Evolutionary conservation across 352 stramenopile genomes (phyloP).

Genomic region (Globisporangium alternatum): DNA sequence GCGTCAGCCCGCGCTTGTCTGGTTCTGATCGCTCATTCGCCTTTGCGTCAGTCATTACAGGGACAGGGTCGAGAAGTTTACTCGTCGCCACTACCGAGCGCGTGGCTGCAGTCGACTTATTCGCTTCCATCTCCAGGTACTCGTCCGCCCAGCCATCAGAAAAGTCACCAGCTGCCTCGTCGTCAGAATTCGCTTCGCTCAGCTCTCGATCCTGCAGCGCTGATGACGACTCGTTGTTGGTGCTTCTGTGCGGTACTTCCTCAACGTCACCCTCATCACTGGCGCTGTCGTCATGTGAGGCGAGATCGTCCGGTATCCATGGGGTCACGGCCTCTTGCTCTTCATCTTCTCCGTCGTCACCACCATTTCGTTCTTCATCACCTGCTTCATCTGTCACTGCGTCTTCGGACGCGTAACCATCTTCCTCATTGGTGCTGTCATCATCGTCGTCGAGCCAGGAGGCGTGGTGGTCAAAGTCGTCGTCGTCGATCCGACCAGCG

Average conservation of each 20-base stretch:
- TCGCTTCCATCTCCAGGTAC: slow-evolving; percentile 25
- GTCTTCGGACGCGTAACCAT: neutral
- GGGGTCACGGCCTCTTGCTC: slow-evolving; percentile 11
- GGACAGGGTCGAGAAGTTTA: neutral
- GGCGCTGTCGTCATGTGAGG: slow-evolving; percentile 22
- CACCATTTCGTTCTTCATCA: neutral
- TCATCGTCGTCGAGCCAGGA: slow-evolving; percentile 15
- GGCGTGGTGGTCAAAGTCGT: slow-evolving; percentile 9
- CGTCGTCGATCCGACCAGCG: slow-evolving; percentile 10
- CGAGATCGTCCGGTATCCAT: slow-evolving; percentile 24
- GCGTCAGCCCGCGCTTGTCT: neutral
- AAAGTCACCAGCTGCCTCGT: slow-evolving; percentile 30
- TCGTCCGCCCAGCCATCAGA: slow-evolving; percentile 39
- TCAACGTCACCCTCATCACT: slow-evolving; percentile 15
- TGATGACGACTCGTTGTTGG: neutral
- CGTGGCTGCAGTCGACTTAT: neutral
- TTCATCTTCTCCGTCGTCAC: slow-evolving; percentile 4
- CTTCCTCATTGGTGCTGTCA: neutral
- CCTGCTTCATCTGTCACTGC: neutral
- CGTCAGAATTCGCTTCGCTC: neutral
- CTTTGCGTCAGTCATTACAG: neutral
- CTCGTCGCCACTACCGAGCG: neutral
- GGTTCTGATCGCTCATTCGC: neutral
- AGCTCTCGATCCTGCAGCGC: neutral
- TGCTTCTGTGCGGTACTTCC: slow-evolving; percentile 3